Evolutionary conservation across 2,329 filamentous ascomycete species (phyloP).

Genomic region (Escovopsis sp.): DNA sequence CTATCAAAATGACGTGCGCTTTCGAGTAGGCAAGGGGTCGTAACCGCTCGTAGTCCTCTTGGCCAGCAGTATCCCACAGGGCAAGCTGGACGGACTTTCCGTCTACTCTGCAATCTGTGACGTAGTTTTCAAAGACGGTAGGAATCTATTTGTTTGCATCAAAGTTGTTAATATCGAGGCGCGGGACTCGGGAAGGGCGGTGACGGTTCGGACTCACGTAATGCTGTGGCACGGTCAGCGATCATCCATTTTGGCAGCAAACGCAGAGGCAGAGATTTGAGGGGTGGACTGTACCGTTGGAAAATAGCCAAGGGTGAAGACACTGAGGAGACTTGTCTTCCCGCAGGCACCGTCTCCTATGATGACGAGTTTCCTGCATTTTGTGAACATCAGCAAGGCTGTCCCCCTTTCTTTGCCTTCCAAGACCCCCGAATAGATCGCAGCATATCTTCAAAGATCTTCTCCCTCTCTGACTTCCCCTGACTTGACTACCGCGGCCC

Average conservation of each 20-base stretch:
- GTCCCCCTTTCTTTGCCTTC: neutral
- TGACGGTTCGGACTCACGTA: slow-evolving; percentile 32
- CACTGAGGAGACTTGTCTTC: slow-evolving; percentile 92
- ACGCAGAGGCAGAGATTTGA: neutral
- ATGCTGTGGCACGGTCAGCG: slow-evolving; percentile 31
- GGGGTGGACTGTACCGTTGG: slow-evolving; percentile 61
- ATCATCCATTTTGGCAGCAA: slow-evolving; percentile 5
- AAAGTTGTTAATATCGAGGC: slow-evolving; percentile 10
- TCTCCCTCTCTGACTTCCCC: too few relatives aligned
- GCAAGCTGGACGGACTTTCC: slow-evolving; percentile 97
- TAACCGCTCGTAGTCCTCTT: slow-evolving; percentile 95
- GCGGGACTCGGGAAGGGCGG: neutral
- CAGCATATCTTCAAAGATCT: too few relatives aligned
- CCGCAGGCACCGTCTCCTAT: slow-evolving; percentile 96
- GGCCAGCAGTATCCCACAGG: slow-evolving; percentile 97
- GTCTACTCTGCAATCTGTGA: slow-evolving; percentile 95
- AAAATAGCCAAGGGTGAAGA: slow-evolving; percentile 96
- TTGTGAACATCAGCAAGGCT: slow-evolving; percentile 6
- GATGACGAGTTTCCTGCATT: slow-evolving; percentile 76
- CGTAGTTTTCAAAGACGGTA: slow-evolving; percentile 98
- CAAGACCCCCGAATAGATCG: too few relatives aligned
- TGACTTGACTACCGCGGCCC: too few relatives aligned
- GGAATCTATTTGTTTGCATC: slow-evolving; percentile 43
- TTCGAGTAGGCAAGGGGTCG: slow-evolving; percentile 92
- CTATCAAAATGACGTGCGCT: slow-evolving; percentile 92